These are phyloP conservation scores for Mycena amicta DNA, from an alignment of 768 basidiomycete species.

Conservation along the genomic window DNA sequence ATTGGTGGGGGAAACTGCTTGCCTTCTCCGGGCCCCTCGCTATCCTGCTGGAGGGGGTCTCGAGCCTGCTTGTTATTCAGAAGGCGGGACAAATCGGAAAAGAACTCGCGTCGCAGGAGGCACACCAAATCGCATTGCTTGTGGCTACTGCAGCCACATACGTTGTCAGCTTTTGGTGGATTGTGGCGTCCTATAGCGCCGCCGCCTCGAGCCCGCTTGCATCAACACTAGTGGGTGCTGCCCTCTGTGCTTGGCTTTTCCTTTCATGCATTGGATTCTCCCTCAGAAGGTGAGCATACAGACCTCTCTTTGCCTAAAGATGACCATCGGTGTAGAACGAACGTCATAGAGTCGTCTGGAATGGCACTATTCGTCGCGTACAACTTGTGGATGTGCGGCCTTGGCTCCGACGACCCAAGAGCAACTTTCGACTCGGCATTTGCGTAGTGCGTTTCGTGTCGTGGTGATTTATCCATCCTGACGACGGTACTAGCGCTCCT, in stretches of 20 bases:
- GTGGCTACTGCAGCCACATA: conserved; percentile 79
- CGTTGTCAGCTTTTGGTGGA: conserved; percentile 85
- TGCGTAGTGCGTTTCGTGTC: conserved; percentile 61
- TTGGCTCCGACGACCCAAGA: conserved; percentile 57
- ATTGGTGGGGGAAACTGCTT: conserved; percentile 74
- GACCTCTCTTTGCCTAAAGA: background rate
- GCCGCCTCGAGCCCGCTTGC: conserved; percentile 84
- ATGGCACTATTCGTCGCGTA: conserved; percentile 88
- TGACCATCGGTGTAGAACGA: conserved; percentile 46
- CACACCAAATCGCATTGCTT: conserved; percentile 75
- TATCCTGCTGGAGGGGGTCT: conserved; percentile 81
- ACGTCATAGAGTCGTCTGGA: conserved; percentile 89
- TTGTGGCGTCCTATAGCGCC: conserved; percentile 81
- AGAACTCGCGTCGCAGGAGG: conserved; percentile 69
- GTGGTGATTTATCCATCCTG: background rate
- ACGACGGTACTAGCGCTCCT: conserved; percentile 55
- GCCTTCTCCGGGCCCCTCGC: conserved; percentile 76
- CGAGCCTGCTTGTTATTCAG: conserved; percentile 81
- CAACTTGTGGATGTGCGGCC: conserved; percentile 86
- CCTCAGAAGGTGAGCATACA: conserved; percentile 51
- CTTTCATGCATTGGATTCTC: conserved; percentile 91
- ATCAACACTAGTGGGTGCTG: conserved; percentile 86
- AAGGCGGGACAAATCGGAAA: conserved; percentile 79
- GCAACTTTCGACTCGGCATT: conserved; percentile 74
- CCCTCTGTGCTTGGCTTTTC: conserved; percentile 87